Evolutionary conservation across 73 alveolate genomes (phyloP), one percentile per base, ranked within the genome.

Genomic region (Paramecium sexaurelia): DNA sequence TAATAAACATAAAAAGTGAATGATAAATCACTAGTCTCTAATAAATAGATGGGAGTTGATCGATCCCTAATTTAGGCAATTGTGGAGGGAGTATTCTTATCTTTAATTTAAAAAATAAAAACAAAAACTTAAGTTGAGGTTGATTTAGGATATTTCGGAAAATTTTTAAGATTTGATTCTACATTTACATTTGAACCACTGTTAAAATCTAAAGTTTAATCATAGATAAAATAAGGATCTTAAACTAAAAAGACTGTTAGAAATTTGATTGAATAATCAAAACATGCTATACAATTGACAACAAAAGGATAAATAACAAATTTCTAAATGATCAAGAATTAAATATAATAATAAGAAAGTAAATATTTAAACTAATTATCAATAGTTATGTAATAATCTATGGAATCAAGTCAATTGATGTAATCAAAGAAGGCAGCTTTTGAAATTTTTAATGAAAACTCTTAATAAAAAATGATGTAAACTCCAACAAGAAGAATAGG

Each of bases 401-500:
- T 61, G 3, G 36, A 69, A 32, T 26, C 47, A 85, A 40, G 91
- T 41, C 15, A 89, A 51, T 75, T 40, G 32, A 37, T 45, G 17
- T 9, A 73, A 51, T 89, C 90, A 68, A 27, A 69, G 47, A 75
- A 73, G 83, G 41, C 61, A 75, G 92, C 92, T 22, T 45, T 33
- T 26, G 56, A 51, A 40, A 68, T 47, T 47, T 67, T 93, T 69
- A 17, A 85, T 91, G 92, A 92, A 19, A 66, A 83, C 8, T 67
- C 86, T 36, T 37, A 71, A 71, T 71, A 35, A n/a, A 71, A 37
- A 17, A 71, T 71, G 57, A 71, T 71, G 56, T 37, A 40, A 93
- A 91, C 85, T 67, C 98, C 98, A 6, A 94, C 97, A 15, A 92
- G 98, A 91, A 92, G 98, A 83, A 93, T 84, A 85, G 93, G 69